Evolutionary conservation across 2,329 filamentous ascomycete genomes (phyloP).

Genomic region (Penicillium sp.): DNA sequence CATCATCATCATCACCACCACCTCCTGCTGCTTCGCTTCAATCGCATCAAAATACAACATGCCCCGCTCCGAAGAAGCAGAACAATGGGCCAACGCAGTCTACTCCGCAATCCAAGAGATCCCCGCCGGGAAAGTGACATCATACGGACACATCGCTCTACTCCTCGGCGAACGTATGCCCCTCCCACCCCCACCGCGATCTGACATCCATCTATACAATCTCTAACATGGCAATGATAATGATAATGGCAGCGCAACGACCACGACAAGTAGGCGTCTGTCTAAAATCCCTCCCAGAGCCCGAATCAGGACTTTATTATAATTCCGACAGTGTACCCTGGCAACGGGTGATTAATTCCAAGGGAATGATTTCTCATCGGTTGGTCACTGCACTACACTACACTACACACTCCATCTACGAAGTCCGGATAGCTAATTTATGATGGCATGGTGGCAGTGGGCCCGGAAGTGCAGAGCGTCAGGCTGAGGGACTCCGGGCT

Average conservation of each 20-base stretch:
- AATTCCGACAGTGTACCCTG: constrained; percentile 84
- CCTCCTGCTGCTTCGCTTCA: background rate
- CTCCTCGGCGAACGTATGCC: constrained; percentile 63
- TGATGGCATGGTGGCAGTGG: constrained; percentile 34
- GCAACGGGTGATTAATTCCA: constrained; percentile 90
- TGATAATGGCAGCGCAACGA: constrained; percentile 62
- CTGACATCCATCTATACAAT: background rate
- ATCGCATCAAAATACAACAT: constrained; percentile 41
- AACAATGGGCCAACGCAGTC: constrained; percentile 64
- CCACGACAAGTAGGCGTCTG: constrained; percentile 87
- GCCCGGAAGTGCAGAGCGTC: constrained; percentile 47
- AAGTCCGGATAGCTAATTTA: too few relatives aligned
- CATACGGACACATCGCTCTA: constrained; percentile 74
- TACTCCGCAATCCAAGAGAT: constrained; percentile 86
- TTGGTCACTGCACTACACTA: constrained; percentile 45
- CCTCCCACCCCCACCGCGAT: background rate
- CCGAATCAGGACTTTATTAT: constrained; percentile 57
- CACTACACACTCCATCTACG: too few relatives aligned
- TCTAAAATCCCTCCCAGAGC: constrained; percentile 78
- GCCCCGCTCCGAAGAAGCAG: constrained; percentile 53
- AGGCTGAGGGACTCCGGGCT: constrained; percentile 44
- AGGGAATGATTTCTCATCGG: constrained; percentile 84
- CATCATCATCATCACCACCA: too few relatives aligned
- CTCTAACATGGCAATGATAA: background rate
- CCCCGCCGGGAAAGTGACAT: constrained; percentile 80